Evolutionary conservation across 1,284 basidiomycete species (phyloP).

Genomic region (Ceratobasidium sp.): DNA sequence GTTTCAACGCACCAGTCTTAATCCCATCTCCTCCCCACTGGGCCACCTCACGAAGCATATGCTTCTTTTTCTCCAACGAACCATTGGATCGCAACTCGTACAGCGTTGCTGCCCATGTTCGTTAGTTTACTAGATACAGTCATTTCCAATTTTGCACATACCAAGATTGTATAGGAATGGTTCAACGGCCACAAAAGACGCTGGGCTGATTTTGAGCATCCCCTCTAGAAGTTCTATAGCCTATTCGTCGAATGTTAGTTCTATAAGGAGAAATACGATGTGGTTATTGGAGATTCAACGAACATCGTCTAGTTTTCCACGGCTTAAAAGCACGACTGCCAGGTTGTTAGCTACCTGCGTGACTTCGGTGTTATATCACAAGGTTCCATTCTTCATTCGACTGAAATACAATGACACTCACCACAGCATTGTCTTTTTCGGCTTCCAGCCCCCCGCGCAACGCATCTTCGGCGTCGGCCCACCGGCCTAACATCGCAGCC

Average conservation of each 20-base stretch:
- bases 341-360: slow-evolving; percentile 87
- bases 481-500: slow-evolving; percentile 75
- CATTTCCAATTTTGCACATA: slow-evolving; percentile 58
- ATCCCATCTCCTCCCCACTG: slow-evolving; percentile 86
- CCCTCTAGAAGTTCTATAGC: slow-evolving; percentile 75
- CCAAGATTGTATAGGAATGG: slow-evolving; percentile 85
- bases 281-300: slow-evolving; percentile 22
- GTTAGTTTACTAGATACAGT: slow-evolving; percentile 24
- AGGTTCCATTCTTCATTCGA: neutral
- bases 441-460: slow-evolving; percentile 63
- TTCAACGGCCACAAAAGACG: slow-evolving; percentile 76
- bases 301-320: slow-evolving; percentile 79
- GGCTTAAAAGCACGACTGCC: slow-evolving; percentile 74
- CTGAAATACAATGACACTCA: slow-evolving; percentile 55
- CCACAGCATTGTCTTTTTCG: slow-evolving; percentile 72
- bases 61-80: slow-evolving; percentile 77
- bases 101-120: slow-evolving; percentile 69
- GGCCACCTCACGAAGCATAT: slow-evolving; percentile 77
- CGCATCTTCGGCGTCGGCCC: slow-evolving; percentile 66
- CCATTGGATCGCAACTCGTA: slow-evolving; percentile 80
- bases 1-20: slow-evolving; percentile 80
- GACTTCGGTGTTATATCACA: neutral
- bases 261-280: neutral
- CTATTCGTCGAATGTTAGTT: slow-evolving; percentile 57
- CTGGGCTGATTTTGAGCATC: slow-evolving; percentile 72